phyloP scores from a whole-genome alignment of 805 yeast species.

The Starmerella tilneyi region DNA sequence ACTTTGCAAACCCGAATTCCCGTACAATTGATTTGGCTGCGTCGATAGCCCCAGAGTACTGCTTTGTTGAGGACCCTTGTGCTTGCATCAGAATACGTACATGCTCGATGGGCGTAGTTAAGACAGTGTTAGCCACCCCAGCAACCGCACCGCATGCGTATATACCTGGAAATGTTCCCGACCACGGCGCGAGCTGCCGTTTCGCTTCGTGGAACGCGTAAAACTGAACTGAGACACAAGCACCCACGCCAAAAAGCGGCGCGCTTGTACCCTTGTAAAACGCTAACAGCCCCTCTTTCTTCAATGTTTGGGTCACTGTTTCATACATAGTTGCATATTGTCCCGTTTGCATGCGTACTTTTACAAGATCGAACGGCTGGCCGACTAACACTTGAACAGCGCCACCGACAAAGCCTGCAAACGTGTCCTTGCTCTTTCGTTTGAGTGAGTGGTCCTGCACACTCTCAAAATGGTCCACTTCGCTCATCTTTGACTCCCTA shows the following conservation, averaged over 20 bases:
- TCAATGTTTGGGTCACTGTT: conserved; percentile 44
- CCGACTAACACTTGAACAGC: conserved; percentile 48
- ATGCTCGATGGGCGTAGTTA: conserved; percentile 58
- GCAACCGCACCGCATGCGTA: conserved; percentile 57
- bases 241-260: conserved; percentile 60
- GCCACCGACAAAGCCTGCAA: conserved; percentile 47
- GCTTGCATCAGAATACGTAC: conserved; percentile 52
- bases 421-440: conserved; percentile 44
- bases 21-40: conserved; percentile 38
- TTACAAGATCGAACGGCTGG: conserved; percentile 62
- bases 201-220: conserved; percentile 63
- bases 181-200: conserved; percentile 39
- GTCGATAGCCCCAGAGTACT: conserved; percentile 38
- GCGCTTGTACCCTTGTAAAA: conserved; percentile 60
- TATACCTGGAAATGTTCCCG: conserved; percentile 41
- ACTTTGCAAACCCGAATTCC: conserved; percentile 39
- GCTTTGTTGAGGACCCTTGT: conserved; percentile 30
- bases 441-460: conserved; percentile 24
- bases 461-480: conserved; percentile 7
- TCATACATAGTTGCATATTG: conserved; percentile 44
- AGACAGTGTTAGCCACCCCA: conserved; percentile 54
- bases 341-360: conserved; percentile 63
- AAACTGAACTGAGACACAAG: conserved; percentile 59
- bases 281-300: conserved; percentile 51
- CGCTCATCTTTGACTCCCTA: conserved; percentile 1